Percentiles rank a stretch among this genome's conserved stretches.
Conservation (phyloP, 2,329 filamentous ascomycete species). For the Fusarium protoensiforme region DNA sequence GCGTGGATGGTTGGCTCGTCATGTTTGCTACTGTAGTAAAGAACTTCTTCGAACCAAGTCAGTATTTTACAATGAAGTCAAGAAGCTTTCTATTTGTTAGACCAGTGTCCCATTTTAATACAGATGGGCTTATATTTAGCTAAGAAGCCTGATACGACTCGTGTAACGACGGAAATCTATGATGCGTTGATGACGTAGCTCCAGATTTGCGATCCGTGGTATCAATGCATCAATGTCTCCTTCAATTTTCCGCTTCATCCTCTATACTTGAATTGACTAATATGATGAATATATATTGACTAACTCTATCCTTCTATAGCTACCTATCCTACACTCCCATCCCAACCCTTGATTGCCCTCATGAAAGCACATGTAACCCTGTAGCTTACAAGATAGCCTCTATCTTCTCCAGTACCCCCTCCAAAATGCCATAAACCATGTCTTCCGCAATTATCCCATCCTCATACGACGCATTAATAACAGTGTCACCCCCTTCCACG, state of each 20-base stretch:
- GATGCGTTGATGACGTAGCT: background rate
- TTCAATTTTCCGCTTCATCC: too few species aligned
- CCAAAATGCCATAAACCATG: slow-evolving; percentile 8
- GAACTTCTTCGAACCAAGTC: background rate
- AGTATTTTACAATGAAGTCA: background rate
- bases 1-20: slow-evolving; percentile 19
- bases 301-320: background rate
- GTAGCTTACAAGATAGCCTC: background rate
- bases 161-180: background rate
- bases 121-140: too few species aligned
- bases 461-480: slow-evolving; percentile 22
- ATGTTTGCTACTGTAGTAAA: slow-evolving; percentile 1
- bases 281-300: too few species aligned
- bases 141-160: too few species aligned
- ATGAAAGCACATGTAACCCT: background rate
- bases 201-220: background rate
- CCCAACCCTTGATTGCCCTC: background rate
- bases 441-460: slow-evolving; percentile 7
- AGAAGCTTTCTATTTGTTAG: background rate
- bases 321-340: background rate
- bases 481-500: slow-evolving; percentile 17
- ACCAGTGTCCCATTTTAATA: too few species aligned
- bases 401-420: slow-evolving; percentile 6
- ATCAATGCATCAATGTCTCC: too few species aligned
- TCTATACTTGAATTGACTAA: too few species aligned